Conservation (phyloP, 2,329 filamentous ascomycete genomes). For the Botrytis porri region DNA sequence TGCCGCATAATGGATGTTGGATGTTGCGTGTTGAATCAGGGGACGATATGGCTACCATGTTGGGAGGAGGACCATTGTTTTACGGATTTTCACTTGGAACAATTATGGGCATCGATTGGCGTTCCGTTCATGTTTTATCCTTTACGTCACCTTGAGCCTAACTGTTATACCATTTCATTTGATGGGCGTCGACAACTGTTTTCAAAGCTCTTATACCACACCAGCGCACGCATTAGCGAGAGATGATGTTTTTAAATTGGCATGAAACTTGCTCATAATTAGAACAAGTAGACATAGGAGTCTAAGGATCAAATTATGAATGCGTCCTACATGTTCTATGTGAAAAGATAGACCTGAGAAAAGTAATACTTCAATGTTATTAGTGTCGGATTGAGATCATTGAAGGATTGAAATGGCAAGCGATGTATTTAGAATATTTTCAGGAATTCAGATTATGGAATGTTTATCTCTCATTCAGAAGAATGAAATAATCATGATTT, state of each 20-base stretch:
- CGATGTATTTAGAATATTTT: not conserved
- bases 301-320: conserved; percentile 1
- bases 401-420: not conserved
- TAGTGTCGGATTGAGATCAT: not conserved
- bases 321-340: not conserved
- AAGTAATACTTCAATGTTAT: not conserved
- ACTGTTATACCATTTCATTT: conserved; percentile 19
- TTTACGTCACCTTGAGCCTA: conserved; percentile 3
- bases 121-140: conserved; percentile 17
- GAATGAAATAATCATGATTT: not conserved
- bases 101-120: conserved; percentile 19
- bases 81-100: conserved; percentile 6
- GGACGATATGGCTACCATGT: conserved; percentile 8
- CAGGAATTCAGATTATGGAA: not conserved
- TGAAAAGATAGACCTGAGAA: not conserved
- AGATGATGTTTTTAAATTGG: conserved; percentile 7
- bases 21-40: not conserved
- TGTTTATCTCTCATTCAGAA: not conserved
- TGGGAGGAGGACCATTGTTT: conserved; percentile 1
- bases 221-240: conserved; percentile 10
- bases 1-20: not conserved
- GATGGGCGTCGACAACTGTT: conserved; percentile 12
- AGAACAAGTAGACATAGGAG: conserved; percentile 6
- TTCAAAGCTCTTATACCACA: conserved; percentile 17
- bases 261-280: conserved; percentile 2